These are phyloP conservation scores for Digitaria exilis DNA, from an alignment of 202 grass and related monocot genomes.

Conservation along the genomic window DNA sequence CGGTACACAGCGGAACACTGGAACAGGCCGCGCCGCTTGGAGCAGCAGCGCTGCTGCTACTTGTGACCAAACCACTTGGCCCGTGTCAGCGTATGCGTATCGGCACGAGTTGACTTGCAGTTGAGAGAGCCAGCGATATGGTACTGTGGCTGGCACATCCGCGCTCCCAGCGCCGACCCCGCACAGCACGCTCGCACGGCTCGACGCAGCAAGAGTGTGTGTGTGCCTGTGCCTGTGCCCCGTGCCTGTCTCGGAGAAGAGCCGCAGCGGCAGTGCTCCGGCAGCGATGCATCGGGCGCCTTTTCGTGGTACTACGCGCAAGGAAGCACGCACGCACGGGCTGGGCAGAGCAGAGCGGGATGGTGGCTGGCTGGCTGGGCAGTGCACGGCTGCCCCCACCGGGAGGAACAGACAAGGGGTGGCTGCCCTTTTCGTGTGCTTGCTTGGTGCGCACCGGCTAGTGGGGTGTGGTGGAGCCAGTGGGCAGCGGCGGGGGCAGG, in stretches of 20 bases:
- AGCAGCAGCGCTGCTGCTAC: not conserved
- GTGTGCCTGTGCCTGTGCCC: too few species aligned
- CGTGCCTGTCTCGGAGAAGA: not conserved
- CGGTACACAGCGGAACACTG: not conserved
- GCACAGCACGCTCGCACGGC: slow-evolving; percentile 11
- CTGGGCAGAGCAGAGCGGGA: not conserved
- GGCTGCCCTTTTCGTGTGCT: not conserved
- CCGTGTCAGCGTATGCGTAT: not conserved
- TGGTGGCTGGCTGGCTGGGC: too few species aligned
- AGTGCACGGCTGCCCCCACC: slow-evolving; percentile 31
- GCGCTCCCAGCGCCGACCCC: not conserved
- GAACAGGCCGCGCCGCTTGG: not conserved
- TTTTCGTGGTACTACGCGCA: slow-evolving; percentile 25
- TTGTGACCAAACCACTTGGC: not conserved
- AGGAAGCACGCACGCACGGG: slow-evolving; percentile 11
- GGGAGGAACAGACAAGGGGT: slow-evolving; percentile 38
- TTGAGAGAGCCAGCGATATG: not conserved
- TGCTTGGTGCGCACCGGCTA: not conserved
- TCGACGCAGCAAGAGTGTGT: not conserved
- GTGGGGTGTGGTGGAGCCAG: not conserved
- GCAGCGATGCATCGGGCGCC: not conserved
- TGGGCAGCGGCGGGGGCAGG: not conserved
- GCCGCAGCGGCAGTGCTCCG: not conserved
- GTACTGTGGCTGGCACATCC: not conserved
- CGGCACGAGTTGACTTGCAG: slow-evolving; percentile 35